phyloP scores from a whole-genome alignment of 176 grass and related monocot genomes.

The Hyparrhenia diplandra region DNA sequence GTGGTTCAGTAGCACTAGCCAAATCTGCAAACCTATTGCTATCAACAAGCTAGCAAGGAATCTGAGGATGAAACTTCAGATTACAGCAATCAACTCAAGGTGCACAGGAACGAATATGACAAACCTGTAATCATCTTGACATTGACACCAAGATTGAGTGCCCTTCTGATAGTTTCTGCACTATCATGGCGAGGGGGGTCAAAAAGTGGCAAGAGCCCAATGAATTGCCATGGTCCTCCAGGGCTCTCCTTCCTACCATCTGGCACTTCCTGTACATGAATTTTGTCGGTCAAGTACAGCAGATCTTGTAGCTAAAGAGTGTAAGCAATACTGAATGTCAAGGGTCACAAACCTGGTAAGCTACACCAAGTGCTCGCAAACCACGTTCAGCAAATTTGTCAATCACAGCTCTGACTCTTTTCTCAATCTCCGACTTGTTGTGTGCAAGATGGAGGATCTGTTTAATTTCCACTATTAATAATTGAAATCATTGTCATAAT shows the following conservation, averaged over 20 bases:
- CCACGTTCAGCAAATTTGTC: slow-evolving; percentile 92
- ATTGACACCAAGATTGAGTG: slow-evolving; percentile 82
- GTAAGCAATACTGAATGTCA: neutral
- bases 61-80: neutral
- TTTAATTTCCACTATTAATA: slow-evolving; percentile 25
- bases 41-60: neutral
- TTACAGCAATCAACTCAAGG: neutral
- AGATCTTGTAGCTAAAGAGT: neutral
- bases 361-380: slow-evolving; percentile 75
- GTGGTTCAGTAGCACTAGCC: neutral
- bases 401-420: slow-evolving; percentile 67
- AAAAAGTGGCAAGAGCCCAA: slow-evolving; percentile 88
- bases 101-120: neutral
- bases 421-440: slow-evolving; percentile 82
- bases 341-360: slow-evolving; percentile 61
- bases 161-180: slow-evolving; percentile 84
- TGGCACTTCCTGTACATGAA: slow-evolving; percentile 65
- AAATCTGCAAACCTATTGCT: neutral
- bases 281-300: neutral
- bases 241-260: slow-evolving; percentile 82
- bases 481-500: slow-evolving; percentile 7
- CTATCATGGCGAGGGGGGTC: slow-evolving; percentile 91
- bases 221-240: slow-evolving; percentile 80
- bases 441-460: slow-evolving; percentile 86
- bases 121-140: slow-evolving; percentile 95